Evolutionary conservation across 169 alveolate genomes (phyloP).

Genomic region (Plasmodium vinckei): DNA sequence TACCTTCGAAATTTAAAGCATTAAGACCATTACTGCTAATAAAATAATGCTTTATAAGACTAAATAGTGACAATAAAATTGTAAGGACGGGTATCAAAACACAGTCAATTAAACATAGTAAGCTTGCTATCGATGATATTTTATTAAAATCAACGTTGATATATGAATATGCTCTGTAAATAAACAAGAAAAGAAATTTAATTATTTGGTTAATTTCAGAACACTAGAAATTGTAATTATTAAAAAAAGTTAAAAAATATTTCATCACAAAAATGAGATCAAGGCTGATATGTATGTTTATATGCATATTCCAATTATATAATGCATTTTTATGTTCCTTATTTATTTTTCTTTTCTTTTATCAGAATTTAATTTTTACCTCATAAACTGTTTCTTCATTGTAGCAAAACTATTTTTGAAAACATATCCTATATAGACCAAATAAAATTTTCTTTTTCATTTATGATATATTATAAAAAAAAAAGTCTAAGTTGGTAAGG

Average conservation of each 20-base stretch:
- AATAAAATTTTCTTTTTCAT: slow-evolving; percentile 1
- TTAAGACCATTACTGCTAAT: too few species aligned
- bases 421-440: too few species aligned
- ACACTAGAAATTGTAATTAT: too few species aligned
- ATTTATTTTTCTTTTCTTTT: neutral
- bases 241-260: neutral
- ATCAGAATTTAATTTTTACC: neutral
- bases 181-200: neutral
- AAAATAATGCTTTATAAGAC: neutral
- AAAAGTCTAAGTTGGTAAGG: neutral
- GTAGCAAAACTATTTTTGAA: too few species aligned
- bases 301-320: neutral
- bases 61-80: slow-evolving; percentile 31
- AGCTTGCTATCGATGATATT: slow-evolving; percentile 49
- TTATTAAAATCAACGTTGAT: slow-evolving; percentile 33
- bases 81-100: slow-evolving; percentile 36
- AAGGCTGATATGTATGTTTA: neutral
- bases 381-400: neutral
- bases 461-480: neutral
- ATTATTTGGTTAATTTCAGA: neutral
- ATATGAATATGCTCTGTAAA: neutral
- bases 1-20: neutral
- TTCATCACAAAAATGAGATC: neutral
- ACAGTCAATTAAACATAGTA: slow-evolving; percentile 65
- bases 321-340: too few species aligned